Base-by-base conservation (phyloP, 495 filamentous ascomycete species). In the Poronia punctata region DNA sequence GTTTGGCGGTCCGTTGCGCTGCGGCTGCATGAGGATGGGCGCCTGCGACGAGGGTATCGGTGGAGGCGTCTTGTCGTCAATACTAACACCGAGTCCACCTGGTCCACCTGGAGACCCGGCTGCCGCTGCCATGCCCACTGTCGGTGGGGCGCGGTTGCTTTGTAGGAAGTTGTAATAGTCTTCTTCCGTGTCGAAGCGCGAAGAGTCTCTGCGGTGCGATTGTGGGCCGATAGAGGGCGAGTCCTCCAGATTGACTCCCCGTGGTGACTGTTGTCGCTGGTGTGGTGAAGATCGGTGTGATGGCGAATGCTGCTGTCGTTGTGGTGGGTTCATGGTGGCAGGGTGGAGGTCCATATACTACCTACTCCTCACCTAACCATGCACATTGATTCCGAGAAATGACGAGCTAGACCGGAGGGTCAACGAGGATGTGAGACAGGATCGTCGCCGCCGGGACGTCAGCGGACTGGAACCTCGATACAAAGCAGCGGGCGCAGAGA, bases 151-250 rank as follows among this genome's bases (percentile, higher is more conserved):
- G 26, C 55, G 46, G 23, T 59, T 59, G 44, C 20, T 59, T 7
- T 59, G 52, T 7, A 59, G 36, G 21, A 59, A 59, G 27, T 52
- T 38, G 44, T 59, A 59, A 29, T 56, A 59, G 17, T 56, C 55
- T 41, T 59, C 55, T 49, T 55, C 52, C 20, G 41, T 55, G 33
- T 48, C 49, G 34, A 59, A 59, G 30, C 41, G 54, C 1, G 35
- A 26, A 12, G 37, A 32, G 42, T 38, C 32, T 10, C 35, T 11
- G 18, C 42, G 42, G 17, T 43, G 40, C 1, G 31, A 21, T 28
- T 33, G n/a, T n/a, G n/a, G n/a, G n/a, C n/a, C n/a, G n/a, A n/a
- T 33, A 5, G 11, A 20, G 7, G 40, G 40, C 12, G 12, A 5
- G 14, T 45, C 42, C 9, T 45, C 42, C 14, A 45, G 16, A 14